A percentile compares a stretch with the other conserved stretches of the same genome.
These are phyloP conservation scores for Aspergillus kassunensis DNA, from an alignment of 495 filamentous ascomycete genomes.

Conservation along the genomic window DNA sequence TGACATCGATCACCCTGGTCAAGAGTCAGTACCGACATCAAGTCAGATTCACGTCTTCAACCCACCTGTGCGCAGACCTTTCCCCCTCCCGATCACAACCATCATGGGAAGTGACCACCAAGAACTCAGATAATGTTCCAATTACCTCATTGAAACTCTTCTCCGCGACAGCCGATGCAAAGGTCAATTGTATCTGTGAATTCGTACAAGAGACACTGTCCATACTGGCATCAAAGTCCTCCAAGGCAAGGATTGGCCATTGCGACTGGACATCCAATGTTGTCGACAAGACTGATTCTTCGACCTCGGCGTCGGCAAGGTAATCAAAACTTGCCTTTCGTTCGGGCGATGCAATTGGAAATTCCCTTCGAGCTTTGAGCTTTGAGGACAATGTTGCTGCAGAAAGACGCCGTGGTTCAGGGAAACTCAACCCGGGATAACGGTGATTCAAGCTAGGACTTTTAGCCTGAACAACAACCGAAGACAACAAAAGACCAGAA, in stretches of 20 bases:
- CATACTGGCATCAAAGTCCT: conserved; percentile 24
- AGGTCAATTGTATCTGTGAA: conserved; percentile 16
- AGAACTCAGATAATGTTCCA: conserved; percentile 13
- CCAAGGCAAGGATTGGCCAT: conserved; percentile 21
- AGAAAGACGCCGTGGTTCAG: conserved; percentile 2
- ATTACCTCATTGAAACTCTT: background rate
- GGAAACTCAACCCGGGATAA: background rate
- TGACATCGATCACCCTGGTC: conserved; percentile 1
- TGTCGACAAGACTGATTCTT: conserved; percentile 5
- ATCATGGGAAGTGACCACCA: conserved; percentile 27
- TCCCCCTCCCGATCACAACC: conserved; percentile 28
- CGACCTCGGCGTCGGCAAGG: background rate
- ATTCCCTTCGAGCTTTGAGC: background rate
- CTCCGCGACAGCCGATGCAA: conserved; percentile 2
- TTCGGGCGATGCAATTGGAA: background rate
- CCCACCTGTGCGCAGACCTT: conserved; percentile 23
- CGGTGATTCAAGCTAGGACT: background rate
- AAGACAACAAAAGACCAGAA: background rate
- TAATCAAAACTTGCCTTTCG: conserved; percentile 10
- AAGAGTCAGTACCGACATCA: background rate
- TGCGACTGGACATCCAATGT: conserved; percentile 18
- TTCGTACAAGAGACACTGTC: conserved; percentile 18
- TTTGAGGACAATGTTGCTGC: conserved; percentile 5
- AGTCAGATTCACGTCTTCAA: background rate
- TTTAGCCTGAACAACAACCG: background rate